phyloP scores from a whole-genome alignment of 179 eudicot species.

The Beta corolliflora region DNA sequence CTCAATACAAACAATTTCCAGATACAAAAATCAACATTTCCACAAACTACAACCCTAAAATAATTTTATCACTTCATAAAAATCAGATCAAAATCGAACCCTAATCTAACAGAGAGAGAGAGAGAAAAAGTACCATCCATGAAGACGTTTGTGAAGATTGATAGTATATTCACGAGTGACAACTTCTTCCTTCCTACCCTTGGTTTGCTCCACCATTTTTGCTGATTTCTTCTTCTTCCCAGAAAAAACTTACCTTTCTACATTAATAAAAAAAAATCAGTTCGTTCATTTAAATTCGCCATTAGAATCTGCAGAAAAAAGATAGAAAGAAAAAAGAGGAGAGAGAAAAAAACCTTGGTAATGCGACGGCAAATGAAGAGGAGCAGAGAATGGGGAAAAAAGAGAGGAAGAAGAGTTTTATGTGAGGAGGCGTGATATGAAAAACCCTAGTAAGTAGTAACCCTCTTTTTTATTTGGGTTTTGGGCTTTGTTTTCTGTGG shows the following conservation, averaged over 20 bases:
- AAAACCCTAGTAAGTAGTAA: no score
- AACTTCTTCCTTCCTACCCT: constrained; percentile 72
- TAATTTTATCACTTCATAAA: neutral
- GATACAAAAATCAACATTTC: neutral
- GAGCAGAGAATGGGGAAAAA: constrained; percentile 21
- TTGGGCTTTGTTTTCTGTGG: no score
- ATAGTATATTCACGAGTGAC: constrained; percentile 76
- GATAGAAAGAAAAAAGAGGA: neutral
- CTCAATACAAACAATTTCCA: neutral
- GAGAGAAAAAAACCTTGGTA: constrained; percentile 26
- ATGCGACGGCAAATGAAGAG: constrained; percentile 26
- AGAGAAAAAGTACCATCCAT: constrained; percentile 53
- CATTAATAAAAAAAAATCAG: neutral
- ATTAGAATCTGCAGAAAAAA: neutral
- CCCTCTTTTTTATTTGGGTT: no score
- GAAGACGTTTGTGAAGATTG: constrained; percentile 75
- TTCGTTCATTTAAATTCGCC: neutral
- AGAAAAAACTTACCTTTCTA: constrained; percentile 15
- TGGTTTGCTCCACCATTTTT: constrained; percentile 49
- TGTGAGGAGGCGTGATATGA: no score
- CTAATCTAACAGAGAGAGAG: neutral
- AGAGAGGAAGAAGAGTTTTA: neutral
- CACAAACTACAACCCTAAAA: neutral
- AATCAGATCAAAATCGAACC: neutral
- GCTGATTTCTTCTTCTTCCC: neutral